Conservation (phyloP, 768 basidiomycete genomes). For the Tubosaeta brunneosetosa region DNA sequence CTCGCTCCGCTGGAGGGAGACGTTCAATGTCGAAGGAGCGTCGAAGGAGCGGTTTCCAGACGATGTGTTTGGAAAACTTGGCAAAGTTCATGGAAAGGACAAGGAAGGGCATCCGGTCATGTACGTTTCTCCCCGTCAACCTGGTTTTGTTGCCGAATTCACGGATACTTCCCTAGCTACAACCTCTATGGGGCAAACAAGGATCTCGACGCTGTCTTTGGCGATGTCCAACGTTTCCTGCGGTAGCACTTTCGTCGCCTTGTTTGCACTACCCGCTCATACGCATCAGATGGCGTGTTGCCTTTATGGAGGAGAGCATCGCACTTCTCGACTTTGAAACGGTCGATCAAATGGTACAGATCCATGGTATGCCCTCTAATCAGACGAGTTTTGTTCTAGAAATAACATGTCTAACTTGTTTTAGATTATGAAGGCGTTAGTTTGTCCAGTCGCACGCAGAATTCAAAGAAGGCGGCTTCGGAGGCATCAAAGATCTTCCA, state of each 20-base stretch:
- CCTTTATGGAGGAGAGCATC: constrained; percentile 68
- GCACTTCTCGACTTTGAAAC: constrained; percentile 63
- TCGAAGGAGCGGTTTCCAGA: constrained; percentile 58
- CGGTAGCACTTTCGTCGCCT: constrained; percentile 38
- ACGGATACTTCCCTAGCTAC: constrained; percentile 42
- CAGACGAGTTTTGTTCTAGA: neutral
- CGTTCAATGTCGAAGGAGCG: constrained; percentile 57
- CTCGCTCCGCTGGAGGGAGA: constrained; percentile 67
- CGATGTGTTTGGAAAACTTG: constrained; percentile 61
- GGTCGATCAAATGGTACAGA: constrained; percentile 68
- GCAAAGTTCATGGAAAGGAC: constrained; percentile 63
- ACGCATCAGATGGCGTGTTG: constrained; percentile 64
- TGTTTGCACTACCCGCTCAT: constrained; percentile 2
- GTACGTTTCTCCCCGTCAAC: constrained; percentile 38
- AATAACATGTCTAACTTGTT: neutral
- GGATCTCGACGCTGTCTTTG: constrained; percentile 67
- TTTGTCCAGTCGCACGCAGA: constrained; percentile 60
- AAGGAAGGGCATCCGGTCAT: constrained; percentile 65
- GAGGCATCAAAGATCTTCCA: constrained; percentile 73
- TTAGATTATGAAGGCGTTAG: constrained; percentile 74
- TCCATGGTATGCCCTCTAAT: constrained; percentile 49
- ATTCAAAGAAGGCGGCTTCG: constrained; percentile 71
- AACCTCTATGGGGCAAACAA: constrained; percentile 73
- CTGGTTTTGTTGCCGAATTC: neutral
- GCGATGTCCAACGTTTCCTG: constrained; percentile 71